These are phyloP conservation scores for Mycena belliarum DNA, from an alignment of 768 basidiomycete genomes.

Conservation along the genomic window DNA sequence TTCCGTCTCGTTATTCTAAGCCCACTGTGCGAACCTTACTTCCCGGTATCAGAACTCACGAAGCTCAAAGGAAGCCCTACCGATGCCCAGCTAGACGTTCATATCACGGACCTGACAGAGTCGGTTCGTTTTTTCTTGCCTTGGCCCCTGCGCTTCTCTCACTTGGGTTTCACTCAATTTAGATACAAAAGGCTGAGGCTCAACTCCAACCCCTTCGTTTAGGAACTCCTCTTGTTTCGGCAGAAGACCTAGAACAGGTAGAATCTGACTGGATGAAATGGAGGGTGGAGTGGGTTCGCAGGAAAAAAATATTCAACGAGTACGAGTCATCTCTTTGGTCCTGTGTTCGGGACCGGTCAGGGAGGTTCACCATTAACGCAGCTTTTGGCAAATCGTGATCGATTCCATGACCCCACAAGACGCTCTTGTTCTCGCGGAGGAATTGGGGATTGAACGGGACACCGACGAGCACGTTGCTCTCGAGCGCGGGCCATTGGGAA, in stretches of 20 bases:
- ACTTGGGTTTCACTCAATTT: conserved; percentile 13
- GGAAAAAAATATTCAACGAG: conserved; percentile 77
- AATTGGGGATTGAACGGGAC: conserved; percentile 81
- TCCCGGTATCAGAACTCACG: conserved; percentile 52
- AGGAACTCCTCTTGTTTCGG: conserved; percentile 67
- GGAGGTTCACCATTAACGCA: conserved; percentile 30
- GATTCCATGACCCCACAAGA: conserved; percentile 71
- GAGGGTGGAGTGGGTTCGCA: conserved; percentile 77
- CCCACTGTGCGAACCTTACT: conserved; percentile 11
- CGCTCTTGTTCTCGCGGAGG: conserved; percentile 64
- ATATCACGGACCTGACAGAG: conserved; percentile 50
- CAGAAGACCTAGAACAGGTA: conserved; percentile 67
- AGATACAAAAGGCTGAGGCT: conserved; percentile 52
- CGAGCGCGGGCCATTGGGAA: conserved; percentile 65
- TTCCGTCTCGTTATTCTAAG: conserved; percentile 19
- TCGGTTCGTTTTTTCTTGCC: conserved; percentile 49
- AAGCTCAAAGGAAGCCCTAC: conserved; percentile 69
- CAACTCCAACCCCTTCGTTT: conserved; percentile 67
- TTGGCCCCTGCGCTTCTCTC: conserved; percentile 2
- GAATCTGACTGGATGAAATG: conserved; percentile 79
- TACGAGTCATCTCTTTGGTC: conserved; percentile 44
- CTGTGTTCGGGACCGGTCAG: background rate
- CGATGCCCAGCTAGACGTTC: conserved; percentile 60
- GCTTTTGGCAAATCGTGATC: conserved; percentile 74
- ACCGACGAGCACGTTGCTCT: conserved; percentile 67